Base-by-base conservation (phyloP, 75 land plant species). In the Cunninghamia lanceolata region DNA sequence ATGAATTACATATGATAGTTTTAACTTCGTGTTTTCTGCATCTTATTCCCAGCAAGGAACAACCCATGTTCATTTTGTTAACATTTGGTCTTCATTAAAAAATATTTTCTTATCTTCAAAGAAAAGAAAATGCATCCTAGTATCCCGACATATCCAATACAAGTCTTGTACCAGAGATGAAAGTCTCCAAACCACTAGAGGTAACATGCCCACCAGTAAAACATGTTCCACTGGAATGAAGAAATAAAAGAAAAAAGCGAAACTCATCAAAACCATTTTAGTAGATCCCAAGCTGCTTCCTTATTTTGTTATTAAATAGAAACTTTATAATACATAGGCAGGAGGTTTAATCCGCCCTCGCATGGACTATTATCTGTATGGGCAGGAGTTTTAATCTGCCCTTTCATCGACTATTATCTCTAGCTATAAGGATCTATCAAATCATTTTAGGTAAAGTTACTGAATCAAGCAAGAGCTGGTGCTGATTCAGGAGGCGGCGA, bases 401-500 rank as follows among this genome's bases (percentile, higher is more conserved):
- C 75, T 73, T 9, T 3, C 4, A 14, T 73, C 0, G 36, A 73
- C 14, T 73, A 73, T 73, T 7, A 73, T 73, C 75, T 34, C 36
- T 73, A 73, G 9, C 75, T 73, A 30, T 32, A 71, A 30, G 14
- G 75, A 34, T 6, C 1, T 73, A 73, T 73, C 34, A 73, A 73
- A 73, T 32, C 36, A 34, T 34, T 73, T 73, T 73, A 9, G 75
- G 2, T 32, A 32, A 9, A 34, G 36, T 32, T 73, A 34, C 13
- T 73, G 75, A 73, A 30, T 73, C 75, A 73, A 73, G 75, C 75
- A 73, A 3, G 36, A 73, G n/a, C 36, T 34, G 75, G 75, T 32
- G 36, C 34, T 34, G 38, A 34, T 80, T 43, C 82, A 52, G 84
- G 63, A 52, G 59, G 43, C 1, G 94, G 80, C 15, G 93, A 87